Conservation (phyloP, 257 asterid genomes). For the Solanum chiquidenum region DNA sequence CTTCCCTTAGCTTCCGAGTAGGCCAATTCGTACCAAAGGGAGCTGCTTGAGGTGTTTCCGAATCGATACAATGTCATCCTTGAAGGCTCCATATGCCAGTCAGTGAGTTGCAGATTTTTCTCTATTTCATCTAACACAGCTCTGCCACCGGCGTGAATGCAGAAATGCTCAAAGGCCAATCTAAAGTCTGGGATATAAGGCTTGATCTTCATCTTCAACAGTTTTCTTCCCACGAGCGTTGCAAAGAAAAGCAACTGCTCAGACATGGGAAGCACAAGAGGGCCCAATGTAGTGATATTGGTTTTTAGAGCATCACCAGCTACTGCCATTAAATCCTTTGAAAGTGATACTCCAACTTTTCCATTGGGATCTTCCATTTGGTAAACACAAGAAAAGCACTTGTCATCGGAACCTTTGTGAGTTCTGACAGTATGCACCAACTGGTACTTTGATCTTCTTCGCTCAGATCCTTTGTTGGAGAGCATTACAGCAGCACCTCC, state of each 20-base stretch:
- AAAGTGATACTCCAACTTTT: slow-evolving; percentile 15
- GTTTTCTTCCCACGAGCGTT: neutral
- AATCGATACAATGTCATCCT: slow-evolving; percentile 22
- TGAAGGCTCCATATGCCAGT: slow-evolving; percentile 29
- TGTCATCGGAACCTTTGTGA: slow-evolving; percentile 20
- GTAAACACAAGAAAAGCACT: slow-evolving; percentile 19
- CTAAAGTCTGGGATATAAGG: slow-evolving; percentile 23
- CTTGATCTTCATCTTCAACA: slow-evolving; percentile 19
- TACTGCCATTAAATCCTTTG: slow-evolving; percentile 22
- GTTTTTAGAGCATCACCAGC: slow-evolving; percentile 15
- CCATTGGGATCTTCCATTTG: slow-evolving; percentile 19
- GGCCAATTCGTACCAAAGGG: slow-evolving; percentile 3
- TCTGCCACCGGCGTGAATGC: slow-evolving; percentile 15
- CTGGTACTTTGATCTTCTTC: slow-evolving; percentile 13
- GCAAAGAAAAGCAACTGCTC: neutral
- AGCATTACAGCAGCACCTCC: slow-evolving; percentile 43
- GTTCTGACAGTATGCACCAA: slow-evolving; percentile 23
- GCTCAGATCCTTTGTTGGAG: slow-evolving; percentile 12
- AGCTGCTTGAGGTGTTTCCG: slow-evolving; percentile 25
- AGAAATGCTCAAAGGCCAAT: slow-evolving; percentile 25
- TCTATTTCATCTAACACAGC: slow-evolving; percentile 16
- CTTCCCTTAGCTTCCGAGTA: slow-evolving; percentile 27
- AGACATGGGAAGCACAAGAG: neutral
- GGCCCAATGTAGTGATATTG: neutral
- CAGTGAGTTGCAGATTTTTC: slow-evolving; percentile 15